These are phyloP conservation scores for Pseudogymnoascus sp. DNA, from an alignment of 2,329 filamentous ascomycete genomes.

Conservation along the genomic window DNA sequence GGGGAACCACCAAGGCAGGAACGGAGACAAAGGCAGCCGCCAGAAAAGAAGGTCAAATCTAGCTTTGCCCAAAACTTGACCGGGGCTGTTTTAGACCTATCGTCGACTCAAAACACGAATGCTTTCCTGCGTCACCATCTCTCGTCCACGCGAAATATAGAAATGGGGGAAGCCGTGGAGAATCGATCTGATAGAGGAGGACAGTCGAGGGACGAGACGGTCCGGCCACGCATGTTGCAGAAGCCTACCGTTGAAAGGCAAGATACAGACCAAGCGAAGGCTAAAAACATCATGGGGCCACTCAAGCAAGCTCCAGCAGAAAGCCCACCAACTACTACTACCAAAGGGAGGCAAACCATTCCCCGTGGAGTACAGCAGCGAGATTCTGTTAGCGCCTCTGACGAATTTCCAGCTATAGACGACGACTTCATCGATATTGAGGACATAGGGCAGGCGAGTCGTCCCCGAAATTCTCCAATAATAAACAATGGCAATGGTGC, in stretches of 20 bases:
- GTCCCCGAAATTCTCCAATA: not conserved
- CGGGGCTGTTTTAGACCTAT: constrained; percentile 41
- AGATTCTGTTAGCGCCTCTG: not conserved
- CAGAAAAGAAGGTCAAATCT: not conserved
- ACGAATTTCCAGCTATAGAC: not conserved
- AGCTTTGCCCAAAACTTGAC: constrained; percentile 47
- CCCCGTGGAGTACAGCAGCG: not conserved
- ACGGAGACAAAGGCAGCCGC: constrained; percentile 8
- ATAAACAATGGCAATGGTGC: not conserved
- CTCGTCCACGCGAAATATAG: not conserved
- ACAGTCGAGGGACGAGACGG: not conserved
- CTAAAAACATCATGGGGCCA: not conserved
- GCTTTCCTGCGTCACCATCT: not conserved
- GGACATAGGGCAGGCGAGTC: not conserved
- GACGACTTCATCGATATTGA: constrained; percentile 11
- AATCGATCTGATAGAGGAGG: not conserved
- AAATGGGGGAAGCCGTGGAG: not conserved
- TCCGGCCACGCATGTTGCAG: not conserved
- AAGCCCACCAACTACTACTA: not conserved
- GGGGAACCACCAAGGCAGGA: constrained; percentile 24
- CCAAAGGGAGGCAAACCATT: not conserved
- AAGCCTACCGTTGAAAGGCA: not conserved
- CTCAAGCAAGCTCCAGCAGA: not conserved
- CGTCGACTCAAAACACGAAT: constrained; percentile 16
- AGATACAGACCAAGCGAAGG: not conserved